These are phyloP conservation scores for Neurospora sp. DNA, from an alignment of 495 filamentous ascomycete genomes.

Conservation along the genomic window DNA sequence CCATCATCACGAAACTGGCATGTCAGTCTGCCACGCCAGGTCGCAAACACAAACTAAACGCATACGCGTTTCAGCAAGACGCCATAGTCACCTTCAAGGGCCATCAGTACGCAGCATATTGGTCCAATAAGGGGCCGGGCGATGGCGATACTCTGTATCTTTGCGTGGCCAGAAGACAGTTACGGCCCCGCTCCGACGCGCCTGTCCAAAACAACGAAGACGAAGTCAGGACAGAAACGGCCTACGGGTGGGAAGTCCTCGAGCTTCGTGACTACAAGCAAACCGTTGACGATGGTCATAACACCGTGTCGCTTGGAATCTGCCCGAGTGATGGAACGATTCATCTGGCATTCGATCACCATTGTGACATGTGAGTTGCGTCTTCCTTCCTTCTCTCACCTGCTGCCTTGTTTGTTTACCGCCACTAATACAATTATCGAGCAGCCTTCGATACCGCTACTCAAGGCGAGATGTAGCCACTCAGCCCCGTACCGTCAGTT, in stretches of 20 bases:
- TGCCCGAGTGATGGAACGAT: constrained; percentile 39
- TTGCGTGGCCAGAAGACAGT: constrained; percentile 31
- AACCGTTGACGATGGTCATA: constrained; percentile 39
- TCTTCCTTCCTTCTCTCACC: not conserved
- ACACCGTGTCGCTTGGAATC: constrained; percentile 40
- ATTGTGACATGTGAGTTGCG: constrained; percentile 27
- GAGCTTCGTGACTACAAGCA: constrained; percentile 39
- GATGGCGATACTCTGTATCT: constrained; percentile 28
- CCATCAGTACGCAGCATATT: constrained; percentile 38
- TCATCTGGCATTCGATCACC: constrained; percentile 37
- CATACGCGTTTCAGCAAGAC: constrained; percentile 35
- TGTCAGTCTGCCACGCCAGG: constrained; percentile 20
- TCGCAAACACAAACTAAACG: constrained; percentile 30
- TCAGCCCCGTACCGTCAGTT: constrained; percentile 20
- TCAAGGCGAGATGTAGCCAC: constrained; percentile 27
- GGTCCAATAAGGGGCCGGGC: constrained; percentile 18
- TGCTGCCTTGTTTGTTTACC: not conserved
- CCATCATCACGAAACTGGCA: constrained; percentile 22
- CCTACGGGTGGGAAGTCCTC: constrained; percentile 28
- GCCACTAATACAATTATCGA: constrained; percentile 2
- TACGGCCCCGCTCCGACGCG: constrained; percentile 12
- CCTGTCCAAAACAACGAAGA: not conserved
- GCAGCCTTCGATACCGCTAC: constrained; percentile 32
- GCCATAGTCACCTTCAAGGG: constrained; percentile 28
- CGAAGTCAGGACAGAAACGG: not conserved